Evolutionary conservation across 78 protist genomes (phyloP), one percentile per base, ranked within the genome.

Genomic region (Emiliania huxleyi): DNA sequence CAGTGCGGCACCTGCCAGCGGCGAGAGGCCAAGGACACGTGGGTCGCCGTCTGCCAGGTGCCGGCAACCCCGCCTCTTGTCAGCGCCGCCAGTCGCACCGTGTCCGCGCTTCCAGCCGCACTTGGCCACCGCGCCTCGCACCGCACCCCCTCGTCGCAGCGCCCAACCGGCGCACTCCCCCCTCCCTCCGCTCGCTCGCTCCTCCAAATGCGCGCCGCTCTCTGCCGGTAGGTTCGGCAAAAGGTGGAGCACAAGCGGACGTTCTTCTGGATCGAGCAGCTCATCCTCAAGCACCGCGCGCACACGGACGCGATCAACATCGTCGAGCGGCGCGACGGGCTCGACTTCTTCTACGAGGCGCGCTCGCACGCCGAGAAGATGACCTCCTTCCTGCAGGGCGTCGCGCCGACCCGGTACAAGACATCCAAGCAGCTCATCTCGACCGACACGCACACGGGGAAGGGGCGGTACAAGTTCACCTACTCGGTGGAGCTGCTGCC

Each of bases 171-270:
- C n/a, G n/a, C n/a, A n/a, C n/a, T n/a, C n/a, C n/a, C n/a, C n/a
- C n/a, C n/a, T n/a, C n/a, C n/a, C n/a, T n/a, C n/a, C n/a, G n/a
- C n/a, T n/a, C n/a, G n/a, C n/a, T n/a, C n/a, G n/a, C n/a, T n/a
- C n/a, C n/a, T n/a, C n/a, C n/a, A n/a, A n/a, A n/a, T n/a, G n/a
- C n/a, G n/a, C n/a, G n/a, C n/a, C n/a, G n/a, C n/a, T n/a, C n/a
- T n/a, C n/a, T n/a, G n/a, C n/a, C n/a, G n/a, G n/a, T n/a, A n/a
- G n/a, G n/a, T n/a, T 3, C 93, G 99, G 35, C 99, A 99, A 85
- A 97, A 97, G 91, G 99, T 97, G 52, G 95, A 92, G 62, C 99
- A 99, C 95, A 98, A 98, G 95, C 91, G 98, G 29, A 99, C 99
- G 23, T 97, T 99, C 93, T 94, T 94, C 79, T 97, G 81, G 87